Base-by-base conservation (phyloP, 768 basidiomycete genomes). In the Rickenella mellea region DNA sequence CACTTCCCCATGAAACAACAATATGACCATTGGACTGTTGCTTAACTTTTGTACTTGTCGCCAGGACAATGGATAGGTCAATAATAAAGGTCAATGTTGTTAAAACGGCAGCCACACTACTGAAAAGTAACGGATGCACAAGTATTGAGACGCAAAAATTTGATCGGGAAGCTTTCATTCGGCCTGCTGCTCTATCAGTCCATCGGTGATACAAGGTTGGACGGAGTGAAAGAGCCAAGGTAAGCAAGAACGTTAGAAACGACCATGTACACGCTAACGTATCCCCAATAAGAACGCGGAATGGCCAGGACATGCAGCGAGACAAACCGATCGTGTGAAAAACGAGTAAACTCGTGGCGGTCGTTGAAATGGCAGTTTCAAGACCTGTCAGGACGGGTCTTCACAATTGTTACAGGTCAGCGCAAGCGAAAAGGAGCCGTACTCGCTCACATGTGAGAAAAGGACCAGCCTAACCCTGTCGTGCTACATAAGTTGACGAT, bases 241-340 rank as follows among this genome's bases (percentile, higher is more conserved):
- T 69, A 39, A 65, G 45, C 37, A 73, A 47, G 42, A 76, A 53
- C 6, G 75, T 67, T 33, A 73, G 48, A 58, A 78, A 77, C 20
- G 71, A 55, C 15, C 76, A 51, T 28, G 54, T 71, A 42, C 67
- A 66, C 40, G 71, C 74, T 77, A 19, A 19, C 29, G 15, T 15
- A 12, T 36, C 12, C 11, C 19, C 7, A 7, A 3, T 2, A 17
- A 51, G 19, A 45, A 33, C 11, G 7, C 19, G 15, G 11, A 36
- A 15, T 10, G 19, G 19, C 4, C 11, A 14, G 9, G 9, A 19
- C 15, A 15, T 22, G 11, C 19, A 9, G 33, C 10, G 33, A 9
- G 15, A 51, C 55, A 40, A 49, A 73, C 76, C 74, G 44, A 79
- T 64, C 20, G 73, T 74, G 52, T 78, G 74, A 42, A 78, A 59